Conservation (phyloP, 331 rosid species). For the Pyrus hybrid region DNA sequence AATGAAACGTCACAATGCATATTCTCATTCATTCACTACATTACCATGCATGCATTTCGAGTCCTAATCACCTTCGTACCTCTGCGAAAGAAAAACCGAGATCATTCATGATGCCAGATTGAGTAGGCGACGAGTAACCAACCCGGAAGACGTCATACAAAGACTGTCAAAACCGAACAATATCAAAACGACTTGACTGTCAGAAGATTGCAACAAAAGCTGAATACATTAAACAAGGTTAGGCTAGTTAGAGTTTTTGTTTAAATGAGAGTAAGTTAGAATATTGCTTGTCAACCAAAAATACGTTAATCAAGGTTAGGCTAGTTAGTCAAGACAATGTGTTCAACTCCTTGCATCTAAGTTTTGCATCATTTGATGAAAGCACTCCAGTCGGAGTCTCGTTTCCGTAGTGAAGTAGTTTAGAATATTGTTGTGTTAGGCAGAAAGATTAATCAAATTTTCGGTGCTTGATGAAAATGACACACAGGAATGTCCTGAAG, state of each 20-base stretch:
- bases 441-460: neutral
- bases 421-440: neutral
- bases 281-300: rapidly evolving
- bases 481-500: constrained; percentile 82
- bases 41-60: neutral
- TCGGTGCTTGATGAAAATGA: neutral
- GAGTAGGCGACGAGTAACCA: constrained; percentile 94
- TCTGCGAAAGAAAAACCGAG: constrained; percentile 58
- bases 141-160: constrained; percentile 37
- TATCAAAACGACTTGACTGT: neutral
- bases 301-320: neutral
- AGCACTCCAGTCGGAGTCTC: too few relatives aligned
- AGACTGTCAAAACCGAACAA: neutral
- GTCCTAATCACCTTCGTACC: constrained; percentile 25
- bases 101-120: constrained; percentile 60
- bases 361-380: too few relatives aligned
- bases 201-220: neutral
- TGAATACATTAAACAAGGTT: too few relatives aligned
- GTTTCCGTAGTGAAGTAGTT: too few relatives aligned
- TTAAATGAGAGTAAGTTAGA: too few relatives aligned
- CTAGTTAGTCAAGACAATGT: rapidly evolving
- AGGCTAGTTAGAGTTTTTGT: too few relatives aligned
- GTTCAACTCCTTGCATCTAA: neutral
- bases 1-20: too few relatives aligned
- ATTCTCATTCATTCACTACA: neutral